These are phyloP conservation scores for Panellus pusillus DNA, from an alignment of 768 basidiomycete genomes.

Conservation along the genomic window DNA sequence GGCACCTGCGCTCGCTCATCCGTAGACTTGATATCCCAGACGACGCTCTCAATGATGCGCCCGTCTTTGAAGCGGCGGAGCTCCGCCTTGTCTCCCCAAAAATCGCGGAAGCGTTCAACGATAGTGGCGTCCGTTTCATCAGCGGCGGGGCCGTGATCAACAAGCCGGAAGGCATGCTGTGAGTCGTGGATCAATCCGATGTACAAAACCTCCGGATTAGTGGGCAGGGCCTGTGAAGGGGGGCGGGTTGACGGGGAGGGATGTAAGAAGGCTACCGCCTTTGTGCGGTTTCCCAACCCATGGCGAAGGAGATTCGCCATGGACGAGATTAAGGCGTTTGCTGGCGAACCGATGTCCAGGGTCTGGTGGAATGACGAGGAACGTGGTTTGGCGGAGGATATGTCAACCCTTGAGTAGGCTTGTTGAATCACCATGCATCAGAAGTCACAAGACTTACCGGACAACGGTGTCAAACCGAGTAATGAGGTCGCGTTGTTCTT, in stretches of 20 bases:
- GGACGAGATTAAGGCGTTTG: conserved; percentile 54
- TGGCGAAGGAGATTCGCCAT: conserved; percentile 51
- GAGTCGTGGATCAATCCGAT: conserved; percentile 79
- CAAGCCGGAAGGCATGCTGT: conserved; percentile 74
- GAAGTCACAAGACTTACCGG: conserved; percentile 40
- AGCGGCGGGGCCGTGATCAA: conserved; percentile 89
- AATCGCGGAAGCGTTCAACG: conserved; percentile 64
- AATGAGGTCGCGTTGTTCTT: conserved; percentile 61
- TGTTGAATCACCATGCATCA: not conserved
- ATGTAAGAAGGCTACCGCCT: conserved; percentile 62
- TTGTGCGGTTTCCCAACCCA: conserved; percentile 74
- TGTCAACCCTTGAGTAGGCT: conserved; percentile 47
- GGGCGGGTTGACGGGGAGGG: conserved; percentile 45
- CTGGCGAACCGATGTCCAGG: conserved; percentile 61
- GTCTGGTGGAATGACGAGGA: conserved; percentile 43
- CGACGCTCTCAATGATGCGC: conserved; percentile 88
- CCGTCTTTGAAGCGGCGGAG: conserved; percentile 96
- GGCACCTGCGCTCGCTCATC: conserved; percentile 85
- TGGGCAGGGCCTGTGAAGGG: conserved; percentile 55
- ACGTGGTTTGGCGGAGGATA: conserved; percentile 48
- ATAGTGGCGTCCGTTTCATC: conserved; percentile 54
- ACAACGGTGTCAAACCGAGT: conserved; percentile 76
- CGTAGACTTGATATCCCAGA: conserved; percentile 84
- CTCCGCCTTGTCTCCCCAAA: conserved; percentile 95
- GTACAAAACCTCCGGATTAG: conserved; percentile 49